A percentile compares a stretch with the other conserved stretches of the same genome.
Conservation (phyloP, 2,329 filamentous ascomycete genomes). For the Akanthomyces lecanii region DNA sequence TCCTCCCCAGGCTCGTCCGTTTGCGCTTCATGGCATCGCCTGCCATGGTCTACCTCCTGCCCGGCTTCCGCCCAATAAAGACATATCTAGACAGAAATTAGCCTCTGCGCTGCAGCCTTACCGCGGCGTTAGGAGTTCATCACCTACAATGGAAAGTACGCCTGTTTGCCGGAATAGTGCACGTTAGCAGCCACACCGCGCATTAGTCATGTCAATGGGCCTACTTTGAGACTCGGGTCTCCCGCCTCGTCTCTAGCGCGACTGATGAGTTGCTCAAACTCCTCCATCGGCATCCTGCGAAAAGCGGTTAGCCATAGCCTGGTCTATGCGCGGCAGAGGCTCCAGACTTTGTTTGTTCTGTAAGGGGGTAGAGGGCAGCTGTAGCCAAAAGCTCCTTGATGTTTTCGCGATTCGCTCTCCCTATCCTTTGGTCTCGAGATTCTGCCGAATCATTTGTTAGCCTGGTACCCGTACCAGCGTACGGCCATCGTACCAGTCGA, state of each 20-base stretch:
- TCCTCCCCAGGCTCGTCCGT: not conserved
- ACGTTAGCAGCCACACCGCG: not conserved
- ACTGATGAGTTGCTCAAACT: conserved; percentile 54
- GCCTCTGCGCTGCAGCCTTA: not conserved
- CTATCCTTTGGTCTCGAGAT: conserved; percentile 49
- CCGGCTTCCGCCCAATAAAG: conserved; percentile 57
- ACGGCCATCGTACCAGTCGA: conserved; percentile 49
- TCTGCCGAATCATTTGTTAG: conserved; percentile 33
- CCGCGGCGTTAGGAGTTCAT: not conserved
- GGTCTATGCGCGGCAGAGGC: not conserved
- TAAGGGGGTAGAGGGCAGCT: conserved; percentile 54
- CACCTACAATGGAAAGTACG: conserved; percentile 59
- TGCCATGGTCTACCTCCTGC: not conserved
- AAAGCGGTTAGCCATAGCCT: conserved; percentile 18
- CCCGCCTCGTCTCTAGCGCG: conserved; percentile 52
- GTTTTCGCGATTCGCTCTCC: conserved; percentile 49
- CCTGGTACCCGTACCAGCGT: not conserved
- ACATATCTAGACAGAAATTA: conserved; percentile 45
- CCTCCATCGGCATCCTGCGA: conserved; percentile 51
- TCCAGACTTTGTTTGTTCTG: conserved; percentile 43
- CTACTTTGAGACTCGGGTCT: conserved; percentile 53
- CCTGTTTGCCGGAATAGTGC: conserved; percentile 31
- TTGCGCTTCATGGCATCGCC: not conserved
- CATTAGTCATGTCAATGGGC: not conserved
- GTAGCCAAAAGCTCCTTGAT: conserved; percentile 52